Conservation (phyloP, 345 rosid species). For the Salix suchowensis region DNA sequence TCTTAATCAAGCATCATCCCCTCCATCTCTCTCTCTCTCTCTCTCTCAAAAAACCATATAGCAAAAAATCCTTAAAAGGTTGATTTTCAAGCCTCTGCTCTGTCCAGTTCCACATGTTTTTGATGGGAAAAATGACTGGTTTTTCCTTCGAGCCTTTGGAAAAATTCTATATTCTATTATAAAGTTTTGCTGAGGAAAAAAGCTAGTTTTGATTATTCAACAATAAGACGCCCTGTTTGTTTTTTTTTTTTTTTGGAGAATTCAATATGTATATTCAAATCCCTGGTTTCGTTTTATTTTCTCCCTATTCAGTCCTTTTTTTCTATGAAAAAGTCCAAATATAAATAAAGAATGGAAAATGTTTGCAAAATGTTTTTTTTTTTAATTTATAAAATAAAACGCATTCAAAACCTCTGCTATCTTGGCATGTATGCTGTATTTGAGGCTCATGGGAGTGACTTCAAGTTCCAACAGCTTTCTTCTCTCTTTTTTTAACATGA, state of each 20-base stretch:
- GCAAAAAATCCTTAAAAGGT: not conserved
- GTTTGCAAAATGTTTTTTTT: no score
- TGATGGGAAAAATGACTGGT: not conserved
- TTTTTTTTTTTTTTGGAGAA: not conserved
- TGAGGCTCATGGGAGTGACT: constrained; percentile 7
- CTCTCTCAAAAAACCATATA: not conserved
- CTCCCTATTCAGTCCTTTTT: not conserved
- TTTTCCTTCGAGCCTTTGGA: not conserved
- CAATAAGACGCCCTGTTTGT: not conserved
- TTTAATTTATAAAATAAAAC: not conserved
- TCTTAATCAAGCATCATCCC: not conserved
- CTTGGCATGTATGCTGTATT: not conserved
- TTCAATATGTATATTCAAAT: not conserved
- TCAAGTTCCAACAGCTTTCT: constrained; percentile 37
- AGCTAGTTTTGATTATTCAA: not conserved
- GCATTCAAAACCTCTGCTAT: not conserved
- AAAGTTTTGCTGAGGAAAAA: not conserved
- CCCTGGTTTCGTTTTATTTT: not conserved
- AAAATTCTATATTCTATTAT: not conserved
- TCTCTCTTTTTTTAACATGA: not conserved
- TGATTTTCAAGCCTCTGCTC: not conserved
- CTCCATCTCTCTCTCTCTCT: not conserved
- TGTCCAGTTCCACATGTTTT: not conserved
- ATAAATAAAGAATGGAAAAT: not conserved
- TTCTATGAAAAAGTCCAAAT: no score